Evolutionary conservation across 208 protist genomes (phyloP), one percentile per base, ranked within the genome.

Genomic region (Herpetomonas samuelpessoai): DNA sequence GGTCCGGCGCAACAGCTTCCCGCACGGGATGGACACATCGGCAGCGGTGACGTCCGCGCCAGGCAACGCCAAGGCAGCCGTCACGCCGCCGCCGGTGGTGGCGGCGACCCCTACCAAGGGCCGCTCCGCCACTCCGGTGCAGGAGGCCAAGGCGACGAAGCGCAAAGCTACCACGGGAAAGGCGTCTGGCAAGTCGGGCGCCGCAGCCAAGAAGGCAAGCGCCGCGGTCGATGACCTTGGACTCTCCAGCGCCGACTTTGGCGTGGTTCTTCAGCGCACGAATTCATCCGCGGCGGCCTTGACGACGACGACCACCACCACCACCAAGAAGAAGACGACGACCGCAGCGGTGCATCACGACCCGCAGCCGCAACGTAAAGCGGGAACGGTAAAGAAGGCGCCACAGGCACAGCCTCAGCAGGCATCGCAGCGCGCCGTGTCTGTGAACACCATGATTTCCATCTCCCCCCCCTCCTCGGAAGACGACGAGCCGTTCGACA

Each of bases 401-500:
- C 6, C 35, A 41, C 6, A 41, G 35, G 9, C 6, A 14, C n/a
- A 41, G 35, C 35, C 6, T 6, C 6, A 6, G 14, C 6, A 41
- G 35, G 9, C 6, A 14, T 48, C 55, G 14, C 16, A 22, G 9
- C 14, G 38, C 3, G 38, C 29, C 24, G 55, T 19, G 55, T 48
- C 55, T 2, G 2, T 49, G 3, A 22, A 35, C 19, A 60, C 55
- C 18, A 60, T 60, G 55, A 27, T 60, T 3, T 31, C 35, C 16
- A 25, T 60, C 38, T 48, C 55, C 10, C 22, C 55, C 9, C 2
- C 41, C 19, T 35, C 55, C 6, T 46, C 30, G 55, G 29, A 46
- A n/a, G 55, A 60, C 29, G 4, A 28, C 47, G 47, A 49, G 44
- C n/a, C 12, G n/a, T n/a, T n/a, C n/a, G n/a, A 14, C 35, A 14